Percentiles rank a stretch among this genome's conserved stretches.
Evolutionary conservation across 2,329 filamentous ascomycete species (phyloP).

Genomic region (Aaosphaeria pasadenensis): DNA sequence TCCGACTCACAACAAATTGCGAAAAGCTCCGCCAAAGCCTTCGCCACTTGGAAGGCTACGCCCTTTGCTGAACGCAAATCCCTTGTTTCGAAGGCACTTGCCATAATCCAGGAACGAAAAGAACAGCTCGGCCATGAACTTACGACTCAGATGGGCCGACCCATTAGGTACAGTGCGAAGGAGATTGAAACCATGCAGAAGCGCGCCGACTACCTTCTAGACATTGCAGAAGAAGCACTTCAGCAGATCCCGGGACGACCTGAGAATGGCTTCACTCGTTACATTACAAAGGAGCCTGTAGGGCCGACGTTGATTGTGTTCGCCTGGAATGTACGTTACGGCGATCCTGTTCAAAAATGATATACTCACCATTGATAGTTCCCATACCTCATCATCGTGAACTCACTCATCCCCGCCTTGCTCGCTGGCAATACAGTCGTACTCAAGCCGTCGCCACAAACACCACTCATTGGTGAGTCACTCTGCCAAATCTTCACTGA

Average conservation of each 20-base stretch:
- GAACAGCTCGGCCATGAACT: conserved; percentile 81
- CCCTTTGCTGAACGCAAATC: conserved; percentile 70
- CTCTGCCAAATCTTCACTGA: conserved; percentile 72
- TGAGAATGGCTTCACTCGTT: conserved; percentile 85
- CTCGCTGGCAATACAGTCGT: conserved; percentile 88
- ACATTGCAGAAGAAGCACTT: conserved; percentile 74
- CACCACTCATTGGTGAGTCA: conserved; percentile 86
- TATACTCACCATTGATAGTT: conserved; percentile 56
- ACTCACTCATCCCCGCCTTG: conserved; percentile 87
- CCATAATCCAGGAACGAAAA: conserved; percentile 65
- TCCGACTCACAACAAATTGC: conserved; percentile 71
- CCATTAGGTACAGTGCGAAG: conserved; percentile 79
- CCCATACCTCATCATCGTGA: conserved; percentile 88
- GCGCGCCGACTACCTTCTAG: conserved; percentile 80
- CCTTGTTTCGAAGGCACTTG: conserved; percentile 77
- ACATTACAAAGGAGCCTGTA: conserved; percentile 82
- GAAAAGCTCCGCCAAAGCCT: conserved; percentile 68
- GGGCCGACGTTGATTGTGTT: conserved; percentile 88
- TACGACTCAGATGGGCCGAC: conserved; percentile 92
- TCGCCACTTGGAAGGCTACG: conserved; percentile 73
- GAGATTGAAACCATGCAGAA: conserved; percentile 84
- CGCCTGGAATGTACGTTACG: conserved; percentile 81
- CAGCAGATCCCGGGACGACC: conserved; percentile 77
- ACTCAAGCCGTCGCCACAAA: conserved; percentile 91
- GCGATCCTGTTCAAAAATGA: conserved; percentile 3